These are phyloP conservation scores for Corylus heterophylla DNA, from an alignment of 306 rosid genomes.

Conservation along the genomic window DNA sequence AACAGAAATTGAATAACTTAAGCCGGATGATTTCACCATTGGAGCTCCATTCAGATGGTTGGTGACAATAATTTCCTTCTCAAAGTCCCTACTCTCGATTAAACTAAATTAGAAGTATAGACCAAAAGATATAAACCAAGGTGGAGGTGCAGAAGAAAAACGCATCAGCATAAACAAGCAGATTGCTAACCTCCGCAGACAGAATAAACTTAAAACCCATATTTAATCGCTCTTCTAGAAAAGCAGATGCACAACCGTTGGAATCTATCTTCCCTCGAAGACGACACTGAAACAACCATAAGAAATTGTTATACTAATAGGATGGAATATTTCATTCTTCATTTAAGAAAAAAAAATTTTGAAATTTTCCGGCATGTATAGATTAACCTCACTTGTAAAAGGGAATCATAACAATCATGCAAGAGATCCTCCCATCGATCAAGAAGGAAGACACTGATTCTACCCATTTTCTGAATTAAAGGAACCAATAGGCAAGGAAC, in stretches of 20 bases:
- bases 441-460: neutral
- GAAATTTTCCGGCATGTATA: neutral
- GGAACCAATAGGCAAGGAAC: neutral
- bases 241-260: conserved; percentile 67
- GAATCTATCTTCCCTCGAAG: conserved; percentile 94
- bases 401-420: neutral
- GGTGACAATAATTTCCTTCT: neutral
- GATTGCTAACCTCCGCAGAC: conserved; percentile 61
- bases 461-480: neutral
- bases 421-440: neutral
- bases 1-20: neutral
- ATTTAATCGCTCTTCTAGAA: conserved; percentile 84
- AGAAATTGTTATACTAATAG: neutral
- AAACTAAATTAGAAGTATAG: neutral
- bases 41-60: neutral
- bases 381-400: neutral
- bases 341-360: neutral
- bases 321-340: neutral
- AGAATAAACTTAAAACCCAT: conserved; percentile 75
- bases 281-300: conserved; percentile 59
- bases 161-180: neutral
- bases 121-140: neutral
- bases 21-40: neutral
- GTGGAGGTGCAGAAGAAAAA: neutral
- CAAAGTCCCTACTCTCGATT: neutral